phyloP scores from a whole-genome alignment of 805 yeast genomes.

The Candida oleophila region DNA sequence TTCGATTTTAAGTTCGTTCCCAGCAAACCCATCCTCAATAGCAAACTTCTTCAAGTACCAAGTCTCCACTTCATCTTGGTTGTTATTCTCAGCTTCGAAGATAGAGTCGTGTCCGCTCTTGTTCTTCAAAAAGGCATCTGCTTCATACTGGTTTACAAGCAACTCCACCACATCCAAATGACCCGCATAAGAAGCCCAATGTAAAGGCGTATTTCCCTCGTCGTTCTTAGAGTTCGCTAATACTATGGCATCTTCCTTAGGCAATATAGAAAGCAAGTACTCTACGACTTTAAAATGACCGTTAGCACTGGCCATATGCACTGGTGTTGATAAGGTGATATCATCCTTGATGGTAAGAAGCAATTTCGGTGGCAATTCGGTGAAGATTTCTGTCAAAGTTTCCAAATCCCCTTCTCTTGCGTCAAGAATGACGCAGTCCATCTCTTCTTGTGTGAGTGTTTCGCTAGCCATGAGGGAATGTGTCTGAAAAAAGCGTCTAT shows the following conservation, averaged over 20 bases:
- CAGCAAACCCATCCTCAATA: conserved; percentile 44
- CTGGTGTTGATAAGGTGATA: conserved; percentile 64
- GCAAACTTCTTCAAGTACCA: conserved; percentile 74
- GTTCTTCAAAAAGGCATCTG: conserved; percentile 82
- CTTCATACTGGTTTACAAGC: conserved; percentile 70
- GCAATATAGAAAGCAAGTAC: conserved; percentile 52
- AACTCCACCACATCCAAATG: conserved; percentile 67
- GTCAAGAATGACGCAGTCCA: conserved; percentile 77
- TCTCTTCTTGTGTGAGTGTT: conserved; percentile 64
- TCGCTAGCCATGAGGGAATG: not conserved
- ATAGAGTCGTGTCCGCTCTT: conserved; percentile 76
- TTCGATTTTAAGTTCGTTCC: conserved; percentile 43
- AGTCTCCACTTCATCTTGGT: conserved; percentile 72
- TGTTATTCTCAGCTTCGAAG: conserved; percentile 83
- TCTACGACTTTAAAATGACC: conserved; percentile 75
- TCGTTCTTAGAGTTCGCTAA: conserved; percentile 50
- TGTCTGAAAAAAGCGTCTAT: no score
- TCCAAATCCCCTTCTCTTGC: conserved; percentile 89
- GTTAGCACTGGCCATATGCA: conserved; percentile 96
- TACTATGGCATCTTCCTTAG: conserved; percentile 40
- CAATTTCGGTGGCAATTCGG: conserved; percentile 48
- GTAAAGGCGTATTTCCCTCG: conserved; percentile 90
- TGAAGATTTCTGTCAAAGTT: conserved; percentile 65
- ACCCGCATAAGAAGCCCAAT: conserved; percentile 95
- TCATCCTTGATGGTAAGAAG: conserved; percentile 57